Percentiles rank a stretch among this genome's conserved stretches.
Conservation (phyloP, 2,329 filamentous ascomycete species). For the Karstenula rhodostoma region DNA sequence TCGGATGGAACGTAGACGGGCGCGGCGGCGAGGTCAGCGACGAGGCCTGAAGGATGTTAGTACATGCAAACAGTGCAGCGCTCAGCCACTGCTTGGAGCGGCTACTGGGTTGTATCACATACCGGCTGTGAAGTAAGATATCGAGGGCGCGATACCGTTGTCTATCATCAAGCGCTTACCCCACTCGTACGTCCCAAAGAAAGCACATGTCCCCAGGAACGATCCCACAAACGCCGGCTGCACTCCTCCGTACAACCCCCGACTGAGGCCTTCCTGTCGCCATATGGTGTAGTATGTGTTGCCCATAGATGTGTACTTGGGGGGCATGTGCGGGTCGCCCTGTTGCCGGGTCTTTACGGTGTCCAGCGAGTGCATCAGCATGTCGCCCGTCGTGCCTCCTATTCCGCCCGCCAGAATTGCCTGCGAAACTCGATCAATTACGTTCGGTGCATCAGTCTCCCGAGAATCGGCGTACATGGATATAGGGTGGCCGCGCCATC, state of each 20-base stretch:
- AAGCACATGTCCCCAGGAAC: conserved; percentile 91
- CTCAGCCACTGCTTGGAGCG: not conserved
- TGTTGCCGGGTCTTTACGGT: conserved; percentile 99
- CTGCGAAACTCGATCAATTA: conserved; percentile 57
- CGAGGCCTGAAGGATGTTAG: conserved; percentile 68
- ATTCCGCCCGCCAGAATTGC: conserved; percentile 95
- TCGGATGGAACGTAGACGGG: conserved; percentile 96
- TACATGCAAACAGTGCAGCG: not conserved
- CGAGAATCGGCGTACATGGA: conserved; percentile 50
- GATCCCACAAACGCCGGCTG: conserved; percentile 89
- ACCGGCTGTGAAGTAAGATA: conserved; percentile 89
- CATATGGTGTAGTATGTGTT: conserved; percentile 93
- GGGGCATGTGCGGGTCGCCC: conserved; percentile 90
- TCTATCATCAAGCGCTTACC: conserved; percentile 92
- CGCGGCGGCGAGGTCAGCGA: conserved; percentile 91
- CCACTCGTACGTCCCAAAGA: conserved; percentile 96
- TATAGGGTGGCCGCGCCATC: conserved; percentile 56
- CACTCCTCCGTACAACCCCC: conserved; percentile 93
- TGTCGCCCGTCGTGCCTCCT: conserved; percentile 91
- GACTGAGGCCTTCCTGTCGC: conserved; percentile 85
- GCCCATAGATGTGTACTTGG: conserved; percentile 89
- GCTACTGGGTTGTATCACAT: not conserved
- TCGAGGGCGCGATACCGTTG: conserved; percentile 77
- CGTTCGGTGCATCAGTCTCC: conserved; percentile 4
- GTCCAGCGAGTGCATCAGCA: conserved; percentile 98